Evolutionary conservation across 352 stramenopile genomes (phyloP).

Genomic region (Hyaloperonospora arabidopsidis): DNA sequence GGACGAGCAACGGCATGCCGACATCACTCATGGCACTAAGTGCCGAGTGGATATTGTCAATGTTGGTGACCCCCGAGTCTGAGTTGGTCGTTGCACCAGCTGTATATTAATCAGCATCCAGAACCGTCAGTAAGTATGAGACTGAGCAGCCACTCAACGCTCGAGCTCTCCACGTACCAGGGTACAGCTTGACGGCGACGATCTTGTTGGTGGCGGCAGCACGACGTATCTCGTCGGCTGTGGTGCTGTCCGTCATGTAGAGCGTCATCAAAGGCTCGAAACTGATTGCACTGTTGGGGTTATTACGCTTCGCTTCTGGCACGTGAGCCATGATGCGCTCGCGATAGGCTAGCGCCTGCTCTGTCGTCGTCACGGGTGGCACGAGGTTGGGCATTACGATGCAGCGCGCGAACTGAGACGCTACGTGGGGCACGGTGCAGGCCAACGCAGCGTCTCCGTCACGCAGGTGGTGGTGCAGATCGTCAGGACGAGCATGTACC

Average conservation of each 20-base stretch:
- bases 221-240: slow-evolving; percentile 91
- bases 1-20: slow-evolving; percentile 93
- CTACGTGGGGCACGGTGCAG: slow-evolving; percentile 77
- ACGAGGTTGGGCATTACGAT: slow-evolving; percentile 99
- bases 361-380: slow-evolving; percentile 93
- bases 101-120: slow-evolving; percentile 4
- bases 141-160: neutral
- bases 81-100: slow-evolving; percentile 98
- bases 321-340: slow-evolving; percentile 89
- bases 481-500: slow-evolving; percentile 70
- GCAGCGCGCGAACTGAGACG: slow-evolving; percentile 75
- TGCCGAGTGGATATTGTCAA: slow-evolving; percentile 90
- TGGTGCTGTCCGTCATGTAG: slow-evolving; percentile 98
- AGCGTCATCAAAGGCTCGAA: slow-evolving; percentile 96
- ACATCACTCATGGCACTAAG: slow-evolving; percentile 66
- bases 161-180: slow-evolving; percentile 36
- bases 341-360: slow-evolving; percentile 93
- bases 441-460: slow-evolving; percentile 80
- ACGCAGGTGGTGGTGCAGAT: slow-evolving; percentile 97
- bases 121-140: neutral
- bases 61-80: slow-evolving; percentile 94
- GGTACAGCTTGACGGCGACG: slow-evolving; percentile 97
- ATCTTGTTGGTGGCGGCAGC: slow-evolving; percentile 86
- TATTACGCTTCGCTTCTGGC: slow-evolving; percentile 39
- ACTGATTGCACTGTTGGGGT: slow-evolving; percentile 11